Conservation (phyloP, 139 green algal species). For the Protoeuglena noctilucae region DNA sequence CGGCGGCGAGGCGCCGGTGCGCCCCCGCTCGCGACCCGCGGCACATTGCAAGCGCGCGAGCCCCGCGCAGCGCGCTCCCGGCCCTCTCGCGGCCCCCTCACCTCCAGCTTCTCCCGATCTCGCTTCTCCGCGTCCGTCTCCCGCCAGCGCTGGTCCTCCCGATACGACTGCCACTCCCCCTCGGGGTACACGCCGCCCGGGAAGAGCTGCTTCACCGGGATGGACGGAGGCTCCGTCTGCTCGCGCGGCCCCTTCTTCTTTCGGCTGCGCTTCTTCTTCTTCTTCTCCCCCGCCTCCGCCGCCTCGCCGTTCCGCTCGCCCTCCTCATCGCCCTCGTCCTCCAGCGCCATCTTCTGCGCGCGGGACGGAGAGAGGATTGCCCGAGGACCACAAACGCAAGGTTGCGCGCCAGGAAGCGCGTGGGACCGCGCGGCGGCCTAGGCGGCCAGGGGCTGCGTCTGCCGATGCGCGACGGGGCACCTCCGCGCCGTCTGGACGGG, state of each 20-base stretch:
- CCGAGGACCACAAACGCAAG: no score
- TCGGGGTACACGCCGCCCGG: conserved; percentile 54
- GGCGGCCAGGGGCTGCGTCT: no score
- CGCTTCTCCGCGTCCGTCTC: conserved; percentile 83
- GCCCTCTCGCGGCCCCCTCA: not conserved
- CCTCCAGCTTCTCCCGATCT: conserved; percentile 52
- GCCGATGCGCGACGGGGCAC: no score
- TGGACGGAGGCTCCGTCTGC: conserved; percentile 75
- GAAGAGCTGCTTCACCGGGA: conserved; percentile 79
- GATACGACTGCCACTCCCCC: conserved; percentile 69
- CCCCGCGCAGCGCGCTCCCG: not conserved
- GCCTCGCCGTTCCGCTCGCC: conserved; percentile 11
- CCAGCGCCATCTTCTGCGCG: no score
- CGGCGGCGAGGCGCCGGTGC: no score
- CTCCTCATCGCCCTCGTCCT: conserved; percentile 31
- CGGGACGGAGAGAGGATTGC: no score
- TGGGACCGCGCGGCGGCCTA: no score
- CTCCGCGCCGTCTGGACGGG: no score
- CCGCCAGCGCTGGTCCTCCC: conserved; percentile 75
- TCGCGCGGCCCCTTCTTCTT: conserved; percentile 25
- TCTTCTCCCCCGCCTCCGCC: conserved; percentile 11
- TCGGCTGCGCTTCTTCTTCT: conserved; percentile 27
- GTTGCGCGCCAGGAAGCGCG: no score
- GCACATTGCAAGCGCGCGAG: not conserved
- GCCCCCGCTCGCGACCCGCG: not conserved